Evolutionary conservation across 306 rosid species (phyloP).

Genomic region (Herpetospermum pedunculosum): DNA sequence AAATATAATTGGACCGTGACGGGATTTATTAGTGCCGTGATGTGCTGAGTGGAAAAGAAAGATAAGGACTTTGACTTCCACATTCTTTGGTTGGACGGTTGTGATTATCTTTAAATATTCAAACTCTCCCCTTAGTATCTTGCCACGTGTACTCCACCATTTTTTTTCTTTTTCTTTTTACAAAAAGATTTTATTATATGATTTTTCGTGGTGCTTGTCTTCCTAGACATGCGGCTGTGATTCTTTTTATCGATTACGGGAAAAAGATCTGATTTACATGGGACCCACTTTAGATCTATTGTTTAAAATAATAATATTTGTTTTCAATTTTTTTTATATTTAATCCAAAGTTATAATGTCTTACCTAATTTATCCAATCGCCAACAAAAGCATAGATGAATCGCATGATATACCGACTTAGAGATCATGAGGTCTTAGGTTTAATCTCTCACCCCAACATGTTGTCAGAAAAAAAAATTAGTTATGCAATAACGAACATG

Average conservation of each 20-base stretch:
- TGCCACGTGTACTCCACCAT: conserved; percentile 6
- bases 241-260: neutral
- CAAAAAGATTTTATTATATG: neutral
- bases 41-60: neutral
- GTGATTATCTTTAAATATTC: neutral
- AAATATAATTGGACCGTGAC: neutral
- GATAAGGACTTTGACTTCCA: conserved; percentile 6
- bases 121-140: neutral
- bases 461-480: too few species aligned
- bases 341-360: too few species aligned
- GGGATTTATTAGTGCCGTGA: neutral
- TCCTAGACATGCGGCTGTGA: neutral
- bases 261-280: neutral
- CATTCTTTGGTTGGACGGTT: neutral
- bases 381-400: too few species aligned
- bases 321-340: too few species aligned
- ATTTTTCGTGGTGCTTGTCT: neutral
- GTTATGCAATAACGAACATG: too few species aligned
- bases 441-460: too few species aligned
- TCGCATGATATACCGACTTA: too few species aligned
- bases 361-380: too few species aligned
- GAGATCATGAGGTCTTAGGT: too few species aligned
- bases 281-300: neutral
- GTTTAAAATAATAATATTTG: neutral
- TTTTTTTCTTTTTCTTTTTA: neutral